A percentile compares a stretch with the other conserved stretches of the same genome.
Conservation (phyloP, 768 basidiomycete species). For the Rhizopogon rudus region DNA sequence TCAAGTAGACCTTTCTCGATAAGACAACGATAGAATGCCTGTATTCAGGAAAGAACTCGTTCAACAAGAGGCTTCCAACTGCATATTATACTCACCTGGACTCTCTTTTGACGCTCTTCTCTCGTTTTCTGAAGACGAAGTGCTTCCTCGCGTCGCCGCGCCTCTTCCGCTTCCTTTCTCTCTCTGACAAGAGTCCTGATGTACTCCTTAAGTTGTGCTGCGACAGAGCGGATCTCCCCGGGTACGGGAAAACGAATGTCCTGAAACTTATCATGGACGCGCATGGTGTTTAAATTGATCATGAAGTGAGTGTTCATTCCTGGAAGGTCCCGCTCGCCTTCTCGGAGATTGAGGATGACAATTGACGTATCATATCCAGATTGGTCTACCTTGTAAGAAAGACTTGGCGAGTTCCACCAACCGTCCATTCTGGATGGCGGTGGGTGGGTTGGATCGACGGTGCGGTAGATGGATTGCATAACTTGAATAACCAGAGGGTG, state of each 20-base stretch:
- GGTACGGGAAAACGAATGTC: background rate
- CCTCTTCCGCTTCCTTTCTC: background rate
- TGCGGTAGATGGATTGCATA: conserved; percentile 2
- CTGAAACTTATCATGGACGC: conserved; percentile 4
- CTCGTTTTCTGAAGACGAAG: background rate
- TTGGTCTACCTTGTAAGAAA: background rate
- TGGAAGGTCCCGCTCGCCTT: background rate
- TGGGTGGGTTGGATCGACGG: background rate
- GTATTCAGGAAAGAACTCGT: background rate
- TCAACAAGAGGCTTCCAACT: background rate
- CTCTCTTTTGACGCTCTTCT: background rate
- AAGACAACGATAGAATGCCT: background rate
- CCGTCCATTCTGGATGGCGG: background rate
- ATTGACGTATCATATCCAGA: background rate
- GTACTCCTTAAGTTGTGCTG: background rate
- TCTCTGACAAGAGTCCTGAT: background rate
- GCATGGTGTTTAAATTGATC: conserved; percentile 6
- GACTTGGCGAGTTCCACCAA: background rate
- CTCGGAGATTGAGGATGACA: conserved; percentile 3
- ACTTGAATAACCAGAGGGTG: background rate
- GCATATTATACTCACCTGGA: background rate
- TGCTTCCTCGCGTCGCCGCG: background rate
- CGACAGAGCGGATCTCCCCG: background rate
- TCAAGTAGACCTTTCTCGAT: background rate
- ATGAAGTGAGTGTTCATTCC: conserved; percentile 3